Evolutionary conservation across 345 rosid species (phyloP).

Genomic region (Stellera chamaejasme): DNA sequence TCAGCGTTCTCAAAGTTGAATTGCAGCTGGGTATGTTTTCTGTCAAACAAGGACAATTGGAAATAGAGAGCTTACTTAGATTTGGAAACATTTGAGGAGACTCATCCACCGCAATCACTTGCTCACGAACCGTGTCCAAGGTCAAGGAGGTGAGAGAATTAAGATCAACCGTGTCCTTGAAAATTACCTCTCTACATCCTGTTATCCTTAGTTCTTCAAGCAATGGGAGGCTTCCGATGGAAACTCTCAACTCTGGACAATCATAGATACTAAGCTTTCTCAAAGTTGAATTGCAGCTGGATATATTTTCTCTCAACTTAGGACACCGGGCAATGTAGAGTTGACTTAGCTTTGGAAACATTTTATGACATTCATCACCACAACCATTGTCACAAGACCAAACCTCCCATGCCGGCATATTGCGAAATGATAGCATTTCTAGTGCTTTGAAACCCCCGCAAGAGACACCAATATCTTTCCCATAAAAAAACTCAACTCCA

Average conservation of each 20-base stretch:
- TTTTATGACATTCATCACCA: not conserved
- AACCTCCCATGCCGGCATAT: slow-evolving; percentile 14
- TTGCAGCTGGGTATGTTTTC: not conserved
- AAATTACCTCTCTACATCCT: not conserved
- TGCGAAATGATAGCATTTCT: slow-evolving; percentile 8
- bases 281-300: not conserved
- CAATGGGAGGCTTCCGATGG: not conserved
- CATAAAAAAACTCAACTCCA: slow-evolving; percentile 11
- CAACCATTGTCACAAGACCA: slow-evolving; percentile 1
- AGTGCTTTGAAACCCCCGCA: slow-evolving; percentile 10
- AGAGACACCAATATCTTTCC: not conserved
- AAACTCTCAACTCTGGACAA: slow-evolving; percentile 1
- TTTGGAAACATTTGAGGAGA: not conserved
- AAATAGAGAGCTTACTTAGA: not conserved
- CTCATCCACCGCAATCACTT: no score
- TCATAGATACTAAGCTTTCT: slow-evolving; percentile 2
- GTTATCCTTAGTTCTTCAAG: not conserved
- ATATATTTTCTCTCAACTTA: not conserved
- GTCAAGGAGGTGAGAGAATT: slow-evolving; percentile 8
- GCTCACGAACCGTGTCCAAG: not conserved
- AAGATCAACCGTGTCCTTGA: slow-evolving; percentile 2
- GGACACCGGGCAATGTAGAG: slow-evolving; percentile 5
- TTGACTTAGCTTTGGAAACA: not conserved
- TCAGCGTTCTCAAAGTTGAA: not conserved
- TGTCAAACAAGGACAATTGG: slow-evolving; percentile 5